phyloP scores from a whole-genome alignment of 148 eudicot genomes.

The Gaultheria prostrata region DNA sequence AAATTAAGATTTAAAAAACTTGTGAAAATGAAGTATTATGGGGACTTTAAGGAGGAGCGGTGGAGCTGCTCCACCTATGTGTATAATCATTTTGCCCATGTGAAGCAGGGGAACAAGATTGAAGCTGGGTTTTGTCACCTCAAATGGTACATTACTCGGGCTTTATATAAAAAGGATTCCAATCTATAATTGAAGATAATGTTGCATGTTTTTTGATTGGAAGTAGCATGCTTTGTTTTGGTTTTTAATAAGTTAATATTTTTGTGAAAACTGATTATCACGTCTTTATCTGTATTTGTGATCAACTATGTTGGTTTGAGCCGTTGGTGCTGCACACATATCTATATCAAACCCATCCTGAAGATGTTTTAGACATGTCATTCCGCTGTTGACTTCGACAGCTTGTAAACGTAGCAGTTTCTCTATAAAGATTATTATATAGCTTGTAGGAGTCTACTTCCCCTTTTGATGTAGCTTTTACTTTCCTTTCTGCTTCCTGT shows the following conservation, averaged over 20 bases:
- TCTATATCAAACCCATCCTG: not conserved
- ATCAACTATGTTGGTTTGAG: not conserved
- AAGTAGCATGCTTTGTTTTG: not conserved
- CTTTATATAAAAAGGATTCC: not conserved
- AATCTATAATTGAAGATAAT: not conserved
- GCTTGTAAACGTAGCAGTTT: not conserved
- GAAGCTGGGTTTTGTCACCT: not conserved
- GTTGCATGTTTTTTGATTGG: not conserved
- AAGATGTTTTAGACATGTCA: constrained; percentile 5
- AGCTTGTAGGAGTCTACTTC: not conserved
- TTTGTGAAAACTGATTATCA: not conserved
- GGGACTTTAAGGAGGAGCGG: not conserved
- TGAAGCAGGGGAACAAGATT: not conserved
- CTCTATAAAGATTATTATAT: not conserved
- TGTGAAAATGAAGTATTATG: not conserved
- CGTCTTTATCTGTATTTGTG: not conserved
- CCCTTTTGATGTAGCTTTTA: not conserved
- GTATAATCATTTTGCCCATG: not conserved
- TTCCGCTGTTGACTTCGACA: not conserved
- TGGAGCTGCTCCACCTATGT: not conserved
- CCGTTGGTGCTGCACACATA: not conserved
- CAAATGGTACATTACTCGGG: not conserved
- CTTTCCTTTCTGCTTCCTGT: not conserved
- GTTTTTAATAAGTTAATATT: not conserved
- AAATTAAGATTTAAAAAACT: not conserved